Percentiles rank a stretch among this genome's conserved stretches.
phyloP scores from a whole-genome alignment of 2,329 filamentous ascomycete genomes.

The Chaetomium sp. region DNA sequence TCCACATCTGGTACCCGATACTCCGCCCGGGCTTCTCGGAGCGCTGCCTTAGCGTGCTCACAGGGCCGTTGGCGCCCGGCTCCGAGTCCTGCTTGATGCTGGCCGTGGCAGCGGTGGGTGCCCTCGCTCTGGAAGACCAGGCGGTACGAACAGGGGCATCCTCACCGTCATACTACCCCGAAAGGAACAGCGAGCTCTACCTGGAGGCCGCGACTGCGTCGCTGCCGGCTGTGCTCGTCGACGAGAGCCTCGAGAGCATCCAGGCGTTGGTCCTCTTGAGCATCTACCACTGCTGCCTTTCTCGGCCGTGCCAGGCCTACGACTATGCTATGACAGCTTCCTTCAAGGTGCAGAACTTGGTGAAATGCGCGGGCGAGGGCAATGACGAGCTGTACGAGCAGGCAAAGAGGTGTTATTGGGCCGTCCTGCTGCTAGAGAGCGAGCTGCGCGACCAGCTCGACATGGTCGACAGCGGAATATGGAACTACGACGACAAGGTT shows the following conservation, averaged over 20 bases:
- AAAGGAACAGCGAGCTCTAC: background rate
- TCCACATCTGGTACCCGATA: slow-evolving; percentile 5
- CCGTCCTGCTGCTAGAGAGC: slow-evolving; percentile 2
- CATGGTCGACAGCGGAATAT: slow-evolving; percentile 6
- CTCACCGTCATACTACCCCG: background rate
- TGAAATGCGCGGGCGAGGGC: background rate
- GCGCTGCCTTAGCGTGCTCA: slow-evolving; percentile 1
- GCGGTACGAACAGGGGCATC: background rate
- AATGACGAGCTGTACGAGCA: slow-evolving; percentile 1
- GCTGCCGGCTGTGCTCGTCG: slow-evolving; percentile 1
- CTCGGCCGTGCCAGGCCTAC: slow-evolving; percentile 1
- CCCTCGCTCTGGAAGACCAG: background rate
- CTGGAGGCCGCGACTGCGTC: slow-evolving; percentile 3
- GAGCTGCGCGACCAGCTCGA: slow-evolving; percentile 4
- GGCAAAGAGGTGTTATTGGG: slow-evolving; percentile 7
- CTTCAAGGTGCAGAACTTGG: slow-evolving; percentile 2
- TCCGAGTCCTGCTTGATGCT: slow-evolving; percentile 1
- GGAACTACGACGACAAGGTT: slow-evolving; percentile 5
- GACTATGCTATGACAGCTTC: slow-evolving; percentile 4
- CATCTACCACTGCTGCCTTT: slow-evolving; percentile 5
- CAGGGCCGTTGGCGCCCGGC: background rate
- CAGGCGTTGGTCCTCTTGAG: slow-evolving; percentile 1
- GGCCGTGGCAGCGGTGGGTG: background rate
- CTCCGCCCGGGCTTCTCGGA: slow-evolving; percentile 5
- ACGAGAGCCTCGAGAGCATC: slow-evolving; percentile 2